Conservation (phyloP, 495 filamentous ascomycete genomes). For the Parathielavia appendiculata region DNA sequence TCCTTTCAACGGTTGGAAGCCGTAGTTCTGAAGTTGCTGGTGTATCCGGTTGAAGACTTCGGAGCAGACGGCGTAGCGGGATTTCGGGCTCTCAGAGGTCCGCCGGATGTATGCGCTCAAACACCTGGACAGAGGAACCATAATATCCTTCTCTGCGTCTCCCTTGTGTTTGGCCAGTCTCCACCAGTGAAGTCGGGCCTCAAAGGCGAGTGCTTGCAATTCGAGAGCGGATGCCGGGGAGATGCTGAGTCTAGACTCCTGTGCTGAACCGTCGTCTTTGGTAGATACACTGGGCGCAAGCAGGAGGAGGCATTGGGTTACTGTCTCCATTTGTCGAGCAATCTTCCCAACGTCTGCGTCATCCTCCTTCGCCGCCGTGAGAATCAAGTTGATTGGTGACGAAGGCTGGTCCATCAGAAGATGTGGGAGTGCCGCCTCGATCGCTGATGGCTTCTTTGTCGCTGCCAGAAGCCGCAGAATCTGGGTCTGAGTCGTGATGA, state of each 20-base stretch:
- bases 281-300: constrained; percentile 54
- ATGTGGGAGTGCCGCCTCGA: constrained; percentile 46
- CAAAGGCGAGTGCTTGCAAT: constrained; percentile 64
- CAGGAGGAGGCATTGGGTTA: constrained; percentile 63
- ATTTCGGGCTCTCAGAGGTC: constrained; percentile 36
- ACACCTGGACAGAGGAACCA: constrained; percentile 63
- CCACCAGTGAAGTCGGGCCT: constrained; percentile 65
- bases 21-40: constrained; percentile 27
- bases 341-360: constrained; percentile 52
- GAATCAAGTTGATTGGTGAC: constrained; percentile 64
- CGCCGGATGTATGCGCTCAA: constrained; percentile 58
- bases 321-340: constrained; percentile 61
- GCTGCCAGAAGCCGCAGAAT: constrained; percentile 45
- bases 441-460: constrained; percentile 46
- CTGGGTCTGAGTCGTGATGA: constrained; percentile 52
- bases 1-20: constrained; percentile 20
- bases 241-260: constrained; percentile 47
- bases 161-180: constrained; percentile 61
- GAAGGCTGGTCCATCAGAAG: constrained; percentile 43
- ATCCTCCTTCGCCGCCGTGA: constrained; percentile 44
- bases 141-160: constrained; percentile 62
- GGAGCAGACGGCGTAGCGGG: constrained; percentile 37
- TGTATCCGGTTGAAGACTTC: constrained; percentile 23
- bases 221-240: constrained; percentile 56
- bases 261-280: constrained; percentile 46